These are phyloP conservation scores for Westerdykella ornata DNA, from an alignment of 2,329 filamentous ascomycete genomes.

Conservation along the genomic window DNA sequence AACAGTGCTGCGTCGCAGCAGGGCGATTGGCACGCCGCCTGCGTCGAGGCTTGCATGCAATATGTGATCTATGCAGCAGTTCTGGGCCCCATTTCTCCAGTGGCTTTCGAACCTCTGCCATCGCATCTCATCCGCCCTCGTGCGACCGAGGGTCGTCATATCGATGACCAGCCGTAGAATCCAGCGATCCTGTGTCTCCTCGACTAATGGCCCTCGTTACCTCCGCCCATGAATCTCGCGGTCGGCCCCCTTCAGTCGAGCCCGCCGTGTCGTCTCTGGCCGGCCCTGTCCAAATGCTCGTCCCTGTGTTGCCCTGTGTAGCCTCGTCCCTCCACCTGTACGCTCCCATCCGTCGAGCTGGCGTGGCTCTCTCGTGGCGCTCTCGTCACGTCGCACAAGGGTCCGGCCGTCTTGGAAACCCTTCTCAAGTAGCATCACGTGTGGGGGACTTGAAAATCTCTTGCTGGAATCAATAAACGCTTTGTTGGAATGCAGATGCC, in stretches of 20 bases:
- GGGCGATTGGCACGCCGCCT: neutral
- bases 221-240: slow-evolving; percentile 13
- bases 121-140: neutral
- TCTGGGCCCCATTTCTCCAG: slow-evolving; percentile 14
- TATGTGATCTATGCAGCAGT: slow-evolving; percentile 9
- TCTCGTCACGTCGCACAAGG: slow-evolving; percentile 22
- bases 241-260: slow-evolving; percentile 26
- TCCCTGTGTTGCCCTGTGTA: slow-evolving; percentile 3
- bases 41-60: slow-evolving; percentile 14
- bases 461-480: slow-evolving; percentile 27
- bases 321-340: neutral
- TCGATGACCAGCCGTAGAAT: no score
- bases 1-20: neutral
- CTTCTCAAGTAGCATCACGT: slow-evolving; percentile 34
- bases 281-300: slow-evolving; percentile 3
- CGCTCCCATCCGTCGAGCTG: slow-evolving; percentile 18
- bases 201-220: slow-evolving; percentile 7
- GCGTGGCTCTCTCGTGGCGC: slow-evolving; percentile 35
- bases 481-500: slow-evolving; percentile 23
- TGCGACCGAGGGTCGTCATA: no score
- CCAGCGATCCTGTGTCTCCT: slow-evolving; percentile 13
- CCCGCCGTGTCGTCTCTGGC: slow-evolving; percentile 12
- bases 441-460: slow-evolving; percentile 15
- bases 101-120: neutral
- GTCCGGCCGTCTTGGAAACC: slow-evolving; percentile 19